phyloP scores from a whole-genome alignment of 1,284 basidiomycete species.

The Chiua sp. region DNA sequence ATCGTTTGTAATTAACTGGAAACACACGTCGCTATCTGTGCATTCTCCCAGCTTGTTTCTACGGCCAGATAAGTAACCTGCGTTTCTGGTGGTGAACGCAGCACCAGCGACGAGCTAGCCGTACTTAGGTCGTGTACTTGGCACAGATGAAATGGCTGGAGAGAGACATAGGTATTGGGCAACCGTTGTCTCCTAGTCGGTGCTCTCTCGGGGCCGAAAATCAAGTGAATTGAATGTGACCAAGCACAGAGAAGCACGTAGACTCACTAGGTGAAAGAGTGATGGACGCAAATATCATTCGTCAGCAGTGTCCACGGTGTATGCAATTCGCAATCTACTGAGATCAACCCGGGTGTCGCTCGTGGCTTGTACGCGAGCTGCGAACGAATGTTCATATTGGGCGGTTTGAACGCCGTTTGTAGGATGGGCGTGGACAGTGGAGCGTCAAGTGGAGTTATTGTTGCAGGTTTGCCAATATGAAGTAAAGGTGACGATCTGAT shows the following conservation, averaged over 20 bases:
- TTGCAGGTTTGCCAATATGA: conserved; percentile 2
- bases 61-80: conserved; percentile 83
- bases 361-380: conserved; percentile 53
- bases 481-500: conserved; percentile 13
- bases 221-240: conserved; percentile 10
- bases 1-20: not conserved
- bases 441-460: conserved; percentile 24
- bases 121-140: conserved; percentile 76
- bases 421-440: conserved; percentile 37
- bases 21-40: conserved; percentile 73
- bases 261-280: conserved; percentile 58
- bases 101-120: conserved; percentile 75
- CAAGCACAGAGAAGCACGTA: not conserved
- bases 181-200: conserved; percentile 44
- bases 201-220: conserved; percentile 59
- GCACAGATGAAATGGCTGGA: conserved; percentile 61
- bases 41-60: conserved; percentile 76
- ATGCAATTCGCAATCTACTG: conserved; percentile 72
- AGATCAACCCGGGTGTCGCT: conserved; percentile 43
- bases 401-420: conserved; percentile 59
- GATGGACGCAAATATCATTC: conserved; percentile 69
- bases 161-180: conserved; percentile 67
- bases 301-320: conserved; percentile 78
- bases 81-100: conserved; percentile 75
- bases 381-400: conserved; percentile 64